phyloP scores from a whole-genome alignment of 1,284 basidiomycete species.

The Austroboletus niveus region DNA sequence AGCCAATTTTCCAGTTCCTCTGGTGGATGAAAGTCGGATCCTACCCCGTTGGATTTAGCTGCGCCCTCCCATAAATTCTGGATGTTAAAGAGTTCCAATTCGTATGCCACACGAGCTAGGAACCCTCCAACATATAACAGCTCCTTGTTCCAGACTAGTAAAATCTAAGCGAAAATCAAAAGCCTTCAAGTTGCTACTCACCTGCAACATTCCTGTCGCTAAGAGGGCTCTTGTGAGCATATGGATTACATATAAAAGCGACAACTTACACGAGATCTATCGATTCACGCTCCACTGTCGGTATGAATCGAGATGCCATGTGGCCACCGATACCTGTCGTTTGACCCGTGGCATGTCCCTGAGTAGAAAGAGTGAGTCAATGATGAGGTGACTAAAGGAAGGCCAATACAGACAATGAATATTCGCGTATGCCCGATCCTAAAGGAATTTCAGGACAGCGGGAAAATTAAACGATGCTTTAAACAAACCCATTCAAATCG shows the following conservation, averaged over 20 bases:
- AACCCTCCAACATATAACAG: constrained; percentile 83
- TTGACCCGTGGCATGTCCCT: constrained; percentile 85
- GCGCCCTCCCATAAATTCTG: constrained; percentile 54
- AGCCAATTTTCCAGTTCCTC: constrained; percentile 51
- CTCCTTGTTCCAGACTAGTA: constrained; percentile 83
- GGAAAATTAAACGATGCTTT: neutral
- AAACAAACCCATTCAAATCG: constrained; percentile 71
- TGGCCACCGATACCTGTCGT: constrained; percentile 94
- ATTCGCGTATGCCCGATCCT: constrained; percentile 67
- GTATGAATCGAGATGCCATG: constrained; percentile 90
- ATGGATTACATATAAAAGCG: neutral
- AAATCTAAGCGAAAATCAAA: neutral
- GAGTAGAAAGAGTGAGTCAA: constrained; percentile 1
- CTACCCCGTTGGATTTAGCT: constrained; percentile 26
- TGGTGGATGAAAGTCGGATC: constrained; percentile 28
- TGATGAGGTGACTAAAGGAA: neutral
- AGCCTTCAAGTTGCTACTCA: constrained; percentile 32
- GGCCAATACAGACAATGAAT: constrained; percentile 61
- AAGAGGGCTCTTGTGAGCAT: constrained; percentile 6
- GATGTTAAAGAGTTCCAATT: constrained; percentile 74
- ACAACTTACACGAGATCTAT: constrained; percentile 63
- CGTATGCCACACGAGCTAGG: constrained; percentile 82
- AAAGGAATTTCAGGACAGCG: constrained; percentile 11
- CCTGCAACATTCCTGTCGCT: constrained; percentile 78
- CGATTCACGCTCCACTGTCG: constrained; percentile 95